Percentiles rank a stretch among this genome's conserved stretches.
Conservation (phyloP, 768 basidiomycete species). For the Psilocybe cubensis region DNA sequence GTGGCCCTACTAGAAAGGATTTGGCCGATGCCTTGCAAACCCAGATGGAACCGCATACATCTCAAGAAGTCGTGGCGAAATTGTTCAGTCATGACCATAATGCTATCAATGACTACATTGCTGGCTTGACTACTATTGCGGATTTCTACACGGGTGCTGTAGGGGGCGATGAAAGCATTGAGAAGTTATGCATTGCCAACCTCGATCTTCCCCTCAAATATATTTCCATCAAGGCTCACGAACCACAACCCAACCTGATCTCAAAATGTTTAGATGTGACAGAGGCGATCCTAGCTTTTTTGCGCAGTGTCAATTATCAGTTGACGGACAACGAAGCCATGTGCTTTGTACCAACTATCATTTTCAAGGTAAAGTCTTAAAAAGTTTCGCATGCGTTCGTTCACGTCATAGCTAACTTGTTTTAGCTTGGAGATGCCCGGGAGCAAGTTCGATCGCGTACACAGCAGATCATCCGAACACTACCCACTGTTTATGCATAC, state of each 20-base stretch:
- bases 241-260: constrained; percentile 88
- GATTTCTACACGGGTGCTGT: constrained; percentile 73
- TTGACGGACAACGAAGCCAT: constrained; percentile 85
- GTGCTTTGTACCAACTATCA: constrained; percentile 87
- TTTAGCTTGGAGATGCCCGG: constrained; percentile 89
- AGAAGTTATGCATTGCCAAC: constrained; percentile 77
- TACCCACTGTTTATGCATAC: constrained; percentile 91
- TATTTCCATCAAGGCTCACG: constrained; percentile 85
- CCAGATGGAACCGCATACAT: constrained; percentile 89
- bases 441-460: constrained; percentile 82
- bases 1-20: constrained; percentile 83
- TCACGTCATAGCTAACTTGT: background rate
- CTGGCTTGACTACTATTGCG: constrained; percentile 72
- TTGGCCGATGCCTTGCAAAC: constrained; percentile 82
- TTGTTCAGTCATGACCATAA: constrained; percentile 97
- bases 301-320: constrained; percentile 75
- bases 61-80: constrained; percentile 72
- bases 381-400: background rate
- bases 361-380: constrained; percentile 76
- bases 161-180: constrained; percentile 58
- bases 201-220: constrained; percentile 95
- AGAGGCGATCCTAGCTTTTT: constrained; percentile 75
- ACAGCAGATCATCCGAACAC: constrained; percentile 79
- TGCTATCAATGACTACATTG: constrained; percentile 89
- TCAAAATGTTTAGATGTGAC: constrained; percentile 89